Evolutionary conservation across 1,284 basidiomycete genomes (phyloP), one percentile per base, ranked within the genome.

Genomic region (Cerrena zonata): DNA sequence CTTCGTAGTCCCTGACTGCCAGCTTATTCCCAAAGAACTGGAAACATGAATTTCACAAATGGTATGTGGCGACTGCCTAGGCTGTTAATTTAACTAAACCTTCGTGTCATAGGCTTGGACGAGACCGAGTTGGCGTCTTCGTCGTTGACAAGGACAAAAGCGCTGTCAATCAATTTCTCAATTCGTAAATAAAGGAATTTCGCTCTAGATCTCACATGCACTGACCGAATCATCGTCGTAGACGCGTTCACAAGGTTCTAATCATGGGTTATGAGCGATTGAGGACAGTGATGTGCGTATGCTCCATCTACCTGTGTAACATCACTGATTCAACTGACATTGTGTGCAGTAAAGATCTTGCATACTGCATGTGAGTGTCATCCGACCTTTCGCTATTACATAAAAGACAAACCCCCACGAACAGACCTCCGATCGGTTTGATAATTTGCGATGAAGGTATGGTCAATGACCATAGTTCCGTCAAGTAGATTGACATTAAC

Each of bases 191-290:
- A 4, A 12, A 21, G n/a, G n/a, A n/a, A n/a, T n/a, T n/a, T n/a
- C 41, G 21, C 22, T 34, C 40, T 40, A 25, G 41, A n/a, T 18
- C 47, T 43, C 40, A 47, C 18, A 3, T 2, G 21, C 24, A 21
- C 36, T 15, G 18, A 15, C 15, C 34, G 2, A 12, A 38, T 51
- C 43, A 15, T 18, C 47, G 36, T 37, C 40, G 45, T 56, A 90
- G 88, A 49, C 84, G 79, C 59, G 77, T 78, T 18, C 89, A 89
- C 57, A 80, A 96, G 40, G 91, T 99, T 2, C 74, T 99, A 24
- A 82, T 99, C 56, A 94, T 98, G 53, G 94, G 95, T 5, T 99
- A 99, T 65, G 96, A 99, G 64, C 86, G 89, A 56, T 74, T 96
- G 30, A 75, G 91, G 46, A 86, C 82, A 18, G 82, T 91, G 5